Percentiles rank a stretch among this genome's conserved stretches.
Conservation (phyloP, 2,329 filamentous ascomycete species). For the Aspergillus fructus region DNA sequence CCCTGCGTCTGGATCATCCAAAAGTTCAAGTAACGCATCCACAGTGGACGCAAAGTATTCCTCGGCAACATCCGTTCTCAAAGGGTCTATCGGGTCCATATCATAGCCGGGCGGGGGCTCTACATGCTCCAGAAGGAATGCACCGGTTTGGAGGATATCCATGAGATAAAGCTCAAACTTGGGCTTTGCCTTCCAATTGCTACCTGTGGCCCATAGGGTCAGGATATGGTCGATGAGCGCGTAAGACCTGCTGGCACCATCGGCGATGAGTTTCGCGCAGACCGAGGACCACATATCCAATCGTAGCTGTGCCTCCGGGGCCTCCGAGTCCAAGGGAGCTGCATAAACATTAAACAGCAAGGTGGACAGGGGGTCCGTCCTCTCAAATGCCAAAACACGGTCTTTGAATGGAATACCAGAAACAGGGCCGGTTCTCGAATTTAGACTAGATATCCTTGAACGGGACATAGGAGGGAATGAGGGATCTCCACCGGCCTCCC, state of each 20-base stretch:
- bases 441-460: slow-evolving; percentile 49
- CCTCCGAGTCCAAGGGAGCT: slow-evolving; percentile 78
- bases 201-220: slow-evolving; percentile 81
- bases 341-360: slow-evolving; percentile 88
- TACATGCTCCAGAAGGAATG: slow-evolving; percentile 82
- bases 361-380: slow-evolving; percentile 80
- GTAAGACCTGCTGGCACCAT: slow-evolving; percentile 73
- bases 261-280: slow-evolving; percentile 77
- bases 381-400: slow-evolving; percentile 81
- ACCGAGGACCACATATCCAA: slow-evolving; percentile 86
- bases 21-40: slow-evolving; percentile 75
- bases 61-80: slow-evolving; percentile 78
- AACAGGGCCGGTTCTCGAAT: slow-evolving; percentile 47
- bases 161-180: slow-evolving; percentile 94
- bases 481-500: slow-evolving; percentile 76
- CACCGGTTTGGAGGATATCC: slow-evolving; percentile 89
- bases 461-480: slow-evolving; percentile 68
- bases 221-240: slow-evolving; percentile 80
- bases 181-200: slow-evolving; percentile 83
- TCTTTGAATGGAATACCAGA: slow-evolving; percentile 68
- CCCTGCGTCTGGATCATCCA: slow-evolving; percentile 83
- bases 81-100: slow-evolving; percentile 63
- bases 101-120: slow-evolving; percentile 73
- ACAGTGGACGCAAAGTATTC: slow-evolving; percentile 86
- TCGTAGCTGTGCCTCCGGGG: slow-evolving; percentile 74